phyloP scores from a whole-genome alignment of 805 yeast species.

The Candida maris region DNA sequence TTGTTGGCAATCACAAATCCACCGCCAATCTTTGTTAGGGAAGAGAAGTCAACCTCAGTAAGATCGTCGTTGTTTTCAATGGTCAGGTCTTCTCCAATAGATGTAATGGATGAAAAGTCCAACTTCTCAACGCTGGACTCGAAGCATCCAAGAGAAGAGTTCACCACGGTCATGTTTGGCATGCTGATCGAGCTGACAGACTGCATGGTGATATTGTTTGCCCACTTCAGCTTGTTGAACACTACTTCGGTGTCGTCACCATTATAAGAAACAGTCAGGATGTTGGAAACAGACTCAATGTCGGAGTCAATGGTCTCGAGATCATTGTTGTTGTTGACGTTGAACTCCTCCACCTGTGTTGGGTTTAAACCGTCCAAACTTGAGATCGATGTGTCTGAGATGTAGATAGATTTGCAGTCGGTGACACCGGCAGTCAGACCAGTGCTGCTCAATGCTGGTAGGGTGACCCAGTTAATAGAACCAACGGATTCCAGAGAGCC shows the following conservation, averaged over 20 bases:
- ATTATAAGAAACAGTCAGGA: constrained; percentile 80
- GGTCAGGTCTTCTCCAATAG: constrained; percentile 79
- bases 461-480: constrained; percentile 70
- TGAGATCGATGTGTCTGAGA: constrained; percentile 71
- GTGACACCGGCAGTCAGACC: constrained; percentile 70
- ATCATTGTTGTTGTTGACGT: constrained; percentile 88
- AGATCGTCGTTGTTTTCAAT: constrained; percentile 72
- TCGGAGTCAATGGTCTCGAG: constrained; percentile 69
- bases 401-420: constrained; percentile 63
- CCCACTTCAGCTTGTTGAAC: constrained; percentile 73
- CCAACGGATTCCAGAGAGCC: constrained; percentile 83
- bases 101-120: constrained; percentile 49
- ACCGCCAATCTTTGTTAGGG: constrained; percentile 79
- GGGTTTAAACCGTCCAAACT: constrained; percentile 63
- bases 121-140: constrained; percentile 62
- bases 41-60: constrained; percentile 61
- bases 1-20: constrained; percentile 90
- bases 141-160: constrained; percentile 79
- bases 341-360: constrained; percentile 48
- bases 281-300: constrained; percentile 67
- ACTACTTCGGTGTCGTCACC: constrained; percentile 68
- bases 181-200: constrained; percentile 72
- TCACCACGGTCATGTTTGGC: constrained; percentile 63
- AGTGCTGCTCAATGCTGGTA: constrained; percentile 75
- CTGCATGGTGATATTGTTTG: constrained; percentile 84